Conservation (phyloP, 1,284 basidiomycete genomes). For the Ceratobasidium theobromae region DNA sequence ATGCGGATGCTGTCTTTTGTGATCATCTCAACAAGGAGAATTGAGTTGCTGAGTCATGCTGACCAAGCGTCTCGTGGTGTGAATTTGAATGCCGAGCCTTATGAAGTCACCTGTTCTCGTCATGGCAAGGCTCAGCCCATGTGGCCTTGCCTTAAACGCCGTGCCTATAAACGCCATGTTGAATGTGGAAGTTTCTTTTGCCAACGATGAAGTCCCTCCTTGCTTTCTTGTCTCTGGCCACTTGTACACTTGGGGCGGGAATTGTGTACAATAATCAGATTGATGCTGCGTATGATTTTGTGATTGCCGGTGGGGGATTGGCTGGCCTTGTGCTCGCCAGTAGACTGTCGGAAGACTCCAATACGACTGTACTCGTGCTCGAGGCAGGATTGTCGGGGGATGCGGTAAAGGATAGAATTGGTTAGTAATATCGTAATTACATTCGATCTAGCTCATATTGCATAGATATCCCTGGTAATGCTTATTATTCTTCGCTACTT, state of each 20-base stretch:
- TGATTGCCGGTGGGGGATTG: constrained; percentile 64
- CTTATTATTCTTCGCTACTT: constrained; percentile 54
- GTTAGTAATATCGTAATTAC: not conserved
- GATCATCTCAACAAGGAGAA: not conserved
- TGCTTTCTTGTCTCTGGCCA: not conserved
- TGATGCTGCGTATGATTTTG: constrained; percentile 55
- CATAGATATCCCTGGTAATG: constrained; percentile 52
- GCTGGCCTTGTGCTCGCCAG: constrained; percentile 72
- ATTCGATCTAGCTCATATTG: not conserved
- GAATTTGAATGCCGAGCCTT: not conserved
- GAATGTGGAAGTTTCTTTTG: too few relatives aligned
- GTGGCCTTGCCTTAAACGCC: too few relatives aligned
- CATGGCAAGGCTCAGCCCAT: not conserved
- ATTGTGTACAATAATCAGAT: constrained; percentile 34
- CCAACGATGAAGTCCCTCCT: constrained; percentile 16
- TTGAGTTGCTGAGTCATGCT: not conserved
- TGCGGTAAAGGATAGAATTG: constrained; percentile 42
- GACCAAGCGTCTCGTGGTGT: not conserved
- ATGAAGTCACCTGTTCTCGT: constrained; percentile 20
- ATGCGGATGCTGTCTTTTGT: too few relatives aligned
- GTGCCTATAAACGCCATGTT: too few relatives aligned
- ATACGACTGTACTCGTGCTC: constrained; percentile 68
- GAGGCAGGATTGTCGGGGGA: constrained; percentile 68
- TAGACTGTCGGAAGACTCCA: constrained; percentile 68
- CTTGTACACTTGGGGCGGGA: constrained; percentile 15